Conservation (phyloP, 805 yeast species). For the Vanderwaltozyma polyspora region DNA sequence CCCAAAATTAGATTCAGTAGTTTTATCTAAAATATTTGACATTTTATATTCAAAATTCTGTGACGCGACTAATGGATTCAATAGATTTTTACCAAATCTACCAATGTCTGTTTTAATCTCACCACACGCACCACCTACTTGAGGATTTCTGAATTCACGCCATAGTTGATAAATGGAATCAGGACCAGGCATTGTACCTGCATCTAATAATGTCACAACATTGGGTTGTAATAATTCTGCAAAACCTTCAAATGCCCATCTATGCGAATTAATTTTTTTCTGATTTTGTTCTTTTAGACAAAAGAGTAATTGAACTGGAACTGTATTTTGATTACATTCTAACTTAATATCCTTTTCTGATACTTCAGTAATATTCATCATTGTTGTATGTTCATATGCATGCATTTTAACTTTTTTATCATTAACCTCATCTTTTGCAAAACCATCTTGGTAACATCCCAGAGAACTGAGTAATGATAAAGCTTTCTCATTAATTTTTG, state of each 20-base stretch:
- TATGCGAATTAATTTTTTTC: conserved; percentile 85
- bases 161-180: conserved; percentile 82
- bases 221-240: conserved; percentile 73
- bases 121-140: conserved; percentile 97
- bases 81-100: conserved; percentile 37
- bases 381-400: conserved; percentile 85
- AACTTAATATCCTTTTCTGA: conserved; percentile 54
- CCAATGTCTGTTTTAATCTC: conserved; percentile 87
- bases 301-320: conserved; percentile 81
- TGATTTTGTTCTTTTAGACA: conserved; percentile 84
- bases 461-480: conserved; percentile 71
- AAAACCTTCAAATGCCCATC: conserved; percentile 95
- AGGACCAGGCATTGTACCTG: conserved; percentile 84
- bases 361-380: conserved; percentile 70
- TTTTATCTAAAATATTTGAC: conserved; percentile 89
- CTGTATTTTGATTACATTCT: conserved; percentile 34
- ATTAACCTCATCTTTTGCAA: conserved; percentile 84
- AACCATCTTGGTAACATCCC: conserved; percentile 91
- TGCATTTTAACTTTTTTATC: conserved; percentile 75
- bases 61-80: conserved; percentile 88
- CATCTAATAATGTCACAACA: conserved; percentile 76
- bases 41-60: conserved; percentile 96
- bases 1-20: conserved; percentile 90
- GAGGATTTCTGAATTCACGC: conserved; percentile 69
- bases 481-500: conserved; percentile 68